A percentile compares a stretch with the other conserved stretches of the same genome.
phyloP scores from a whole-genome alignment of 2,329 filamentous ascomycete genomes.

The Beauveria medogensis region DNA sequence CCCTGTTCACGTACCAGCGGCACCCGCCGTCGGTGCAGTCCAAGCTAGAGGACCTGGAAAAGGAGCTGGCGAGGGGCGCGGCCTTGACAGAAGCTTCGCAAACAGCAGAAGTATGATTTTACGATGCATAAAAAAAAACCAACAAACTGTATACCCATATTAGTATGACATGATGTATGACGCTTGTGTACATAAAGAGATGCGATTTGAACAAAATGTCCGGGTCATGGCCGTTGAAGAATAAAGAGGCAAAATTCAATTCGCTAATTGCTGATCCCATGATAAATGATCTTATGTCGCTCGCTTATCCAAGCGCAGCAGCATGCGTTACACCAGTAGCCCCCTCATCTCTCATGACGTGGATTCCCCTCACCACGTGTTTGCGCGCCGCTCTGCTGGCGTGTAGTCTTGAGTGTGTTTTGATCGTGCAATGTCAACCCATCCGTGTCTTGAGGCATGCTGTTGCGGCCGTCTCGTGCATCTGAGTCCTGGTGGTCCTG shows the following conservation, averaged over 20 bases:
- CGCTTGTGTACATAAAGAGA: not conserved
- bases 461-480: not conserved
- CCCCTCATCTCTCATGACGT: not conserved
- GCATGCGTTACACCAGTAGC: not conserved
- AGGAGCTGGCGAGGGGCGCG: slow-evolving; percentile 8
- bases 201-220: not conserved
- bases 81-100: not conserved
- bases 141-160: not conserved
- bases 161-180: not conserved
- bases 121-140: not conserved
- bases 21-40: slow-evolving; percentile 16
- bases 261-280: slow-evolving; percentile 6
- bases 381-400: not conserved
- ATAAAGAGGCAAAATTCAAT: not conserved
- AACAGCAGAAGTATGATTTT: not conserved
- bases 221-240: not conserved
- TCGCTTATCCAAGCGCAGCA: not conserved
- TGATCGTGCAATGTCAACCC: not conserved
- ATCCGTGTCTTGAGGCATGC: not conserved
- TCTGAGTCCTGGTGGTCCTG: not conserved
- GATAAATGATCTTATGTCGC: not conserved
- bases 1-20: slow-evolving; percentile 16
- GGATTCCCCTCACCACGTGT: not conserved
- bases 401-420: not conserved
- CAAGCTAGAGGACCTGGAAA: slow-evolving; percentile 19